phyloP scores from a whole-genome alignment of 352 stramenopile genomes.

The Pythium sp. region DNA sequence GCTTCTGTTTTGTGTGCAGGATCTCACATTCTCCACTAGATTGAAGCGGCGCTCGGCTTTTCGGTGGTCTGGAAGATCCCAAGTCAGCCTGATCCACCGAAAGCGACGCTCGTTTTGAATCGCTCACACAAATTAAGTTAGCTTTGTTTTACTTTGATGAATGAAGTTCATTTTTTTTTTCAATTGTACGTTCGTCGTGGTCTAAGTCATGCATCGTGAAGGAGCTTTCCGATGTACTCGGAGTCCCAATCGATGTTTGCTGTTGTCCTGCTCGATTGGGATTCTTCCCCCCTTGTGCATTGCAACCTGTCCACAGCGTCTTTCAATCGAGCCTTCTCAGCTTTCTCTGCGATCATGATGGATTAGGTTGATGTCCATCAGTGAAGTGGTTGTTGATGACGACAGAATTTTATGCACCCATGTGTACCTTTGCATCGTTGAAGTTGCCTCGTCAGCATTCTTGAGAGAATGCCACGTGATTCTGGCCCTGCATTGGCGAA shows the following conservation, averaged over 20 bases:
- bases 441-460: conserved; percentile 6
- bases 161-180: conserved; percentile 24
- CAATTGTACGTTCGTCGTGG: conserved; percentile 1
- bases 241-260: conserved; percentile 4
- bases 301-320: not conserved
- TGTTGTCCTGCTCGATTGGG: not conserved
- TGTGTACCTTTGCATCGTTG: conserved; percentile 10
- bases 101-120: conserved; percentile 3
- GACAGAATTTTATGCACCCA: not conserved
- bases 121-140: conserved; percentile 30
- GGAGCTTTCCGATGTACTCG: conserved; percentile 1
- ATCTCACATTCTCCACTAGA: conserved; percentile 4
- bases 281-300: not conserved
- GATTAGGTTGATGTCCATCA: not conserved
- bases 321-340: conserved; percentile 1
- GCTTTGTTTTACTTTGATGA: conserved; percentile 41
- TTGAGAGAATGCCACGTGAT: not conserved
- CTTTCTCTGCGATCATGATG: not conserved
- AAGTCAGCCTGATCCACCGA: not conserved
- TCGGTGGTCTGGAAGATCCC: not conserved
- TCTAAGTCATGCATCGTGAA: not conserved
- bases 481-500: not conserved
- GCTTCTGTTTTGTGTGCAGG: conserved; percentile 12
- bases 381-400: not conserved
- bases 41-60: not conserved